Base-by-base conservation (phyloP, 495 filamentous ascomycete species). In the Terfezia claveryi region DNA sequence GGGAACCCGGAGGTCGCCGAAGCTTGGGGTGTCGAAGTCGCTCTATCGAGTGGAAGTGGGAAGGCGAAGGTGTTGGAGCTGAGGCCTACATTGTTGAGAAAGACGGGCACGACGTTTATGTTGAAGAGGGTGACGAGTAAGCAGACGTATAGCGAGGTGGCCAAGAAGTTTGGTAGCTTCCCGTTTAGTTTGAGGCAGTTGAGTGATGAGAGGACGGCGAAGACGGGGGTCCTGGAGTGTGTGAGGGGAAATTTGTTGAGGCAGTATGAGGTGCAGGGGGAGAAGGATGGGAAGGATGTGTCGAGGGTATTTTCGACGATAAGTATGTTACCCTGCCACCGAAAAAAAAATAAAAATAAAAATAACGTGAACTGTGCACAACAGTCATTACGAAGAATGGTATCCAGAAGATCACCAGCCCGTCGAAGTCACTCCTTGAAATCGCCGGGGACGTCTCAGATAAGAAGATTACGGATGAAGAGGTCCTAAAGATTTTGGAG, bases 381-480 rank as follows among this genome's bases (percentile, higher is more conserved):
- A n/a, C 56, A 95, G 92, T 87, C 55, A 89, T 96, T 71, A 96
- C 89, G 57, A 98, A 96, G 80, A 92, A 94, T 68, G 91, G 91
- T 61, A 70, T 98, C 66, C 82, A 80, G 62, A 85, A 83, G 68
- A 70, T 98, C 27, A 80, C 84, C 44, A 80, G 77, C 8, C 82
- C 91, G 23, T 77, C 82, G 55, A 67, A 78, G 9, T 14, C 14
- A 1, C 41, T 46, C 17, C 70, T 76, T 17, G 84, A 95, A 61
- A 64, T 91, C 50, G 73, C 73, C 62, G 83, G 87, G 70, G 76
- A 80, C 75, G 86, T 89, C 75, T 80, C 83, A 3, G 86, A 96
- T 68, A 95, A 98, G 77, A 94, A 94, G 78, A 91, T 98, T 66
- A 83, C 80, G 56, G 88, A 96, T 63, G 85, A 91, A 69, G 87